A percentile compares a stretch with the other conserved stretches of the same genome.
Conservation (phyloP, 129 eudicot species). For the Logfia minima region DNA sequence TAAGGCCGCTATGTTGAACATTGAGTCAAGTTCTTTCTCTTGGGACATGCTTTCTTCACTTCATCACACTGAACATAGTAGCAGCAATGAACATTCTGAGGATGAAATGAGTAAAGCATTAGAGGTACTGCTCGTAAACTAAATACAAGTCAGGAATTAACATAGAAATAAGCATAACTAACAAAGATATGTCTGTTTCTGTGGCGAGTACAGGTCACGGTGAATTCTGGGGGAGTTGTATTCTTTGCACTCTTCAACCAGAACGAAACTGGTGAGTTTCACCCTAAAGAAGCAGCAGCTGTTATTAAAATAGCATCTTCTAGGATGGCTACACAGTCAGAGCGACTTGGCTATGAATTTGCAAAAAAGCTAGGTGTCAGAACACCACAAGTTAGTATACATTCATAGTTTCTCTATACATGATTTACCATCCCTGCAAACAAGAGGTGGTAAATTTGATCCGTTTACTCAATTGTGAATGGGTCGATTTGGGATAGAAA, state of each 20-base stretch:
- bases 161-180: background rate
- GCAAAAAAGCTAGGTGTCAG: slow-evolving; percentile 97
- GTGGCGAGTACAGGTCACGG: slow-evolving; percentile 67
- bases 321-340: slow-evolving; percentile 98
- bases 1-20: slow-evolving; percentile 79
- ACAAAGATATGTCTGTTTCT: background rate
- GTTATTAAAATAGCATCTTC: slow-evolving; percentile 92
- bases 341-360: slow-evolving; percentile 95
- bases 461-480: background rate
- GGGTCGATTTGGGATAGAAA: background rate
- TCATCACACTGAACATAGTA: slow-evolving; percentile 91
- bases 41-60: slow-evolving; percentile 97
- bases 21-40: slow-evolving; percentile 76
- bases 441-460: background rate
- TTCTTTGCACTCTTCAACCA: slow-evolving; percentile 90
- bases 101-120: slow-evolving; percentile 81
- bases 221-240: slow-evolving; percentile 97
- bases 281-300: slow-evolving; percentile 85
- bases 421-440: slow-evolving; percentile 15
- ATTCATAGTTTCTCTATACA: slow-evolving; percentile 37
- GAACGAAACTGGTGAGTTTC: slow-evolving; percentile 55
- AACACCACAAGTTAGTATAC: slow-evolving; percentile 75
- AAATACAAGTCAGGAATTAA: background rate
- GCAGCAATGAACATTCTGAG: slow-evolving; percentile 81
- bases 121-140: slow-evolving; percentile 44